Conservation (phyloP, 2,329 filamentous ascomycete species). For the Epichloe bromicola region DNA sequence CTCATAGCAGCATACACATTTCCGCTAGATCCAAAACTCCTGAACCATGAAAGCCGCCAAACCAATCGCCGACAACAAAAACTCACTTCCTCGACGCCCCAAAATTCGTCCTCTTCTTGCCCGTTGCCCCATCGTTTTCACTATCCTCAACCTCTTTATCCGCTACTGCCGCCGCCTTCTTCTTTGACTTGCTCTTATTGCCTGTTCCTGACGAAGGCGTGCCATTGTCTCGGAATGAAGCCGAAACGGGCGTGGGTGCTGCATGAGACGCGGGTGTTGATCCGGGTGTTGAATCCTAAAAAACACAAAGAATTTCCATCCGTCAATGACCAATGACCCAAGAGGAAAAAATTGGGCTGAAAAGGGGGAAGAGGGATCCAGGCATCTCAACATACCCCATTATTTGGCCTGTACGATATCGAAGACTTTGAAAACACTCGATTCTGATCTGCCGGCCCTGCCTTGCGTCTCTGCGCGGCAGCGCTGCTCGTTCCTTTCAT, state of each 20-base stretch:
- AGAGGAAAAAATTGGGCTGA: neutral
- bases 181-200: conserved; percentile 38
- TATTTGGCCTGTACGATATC: conserved; percentile 43
- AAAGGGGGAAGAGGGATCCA: neutral
- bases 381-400: conserved; percentile 15
- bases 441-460: conserved; percentile 53
- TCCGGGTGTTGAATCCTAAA: conserved; percentile 30
- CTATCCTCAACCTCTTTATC: conserved; percentile 37
- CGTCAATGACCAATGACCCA: neutral
- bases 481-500: conserved; percentile 72
- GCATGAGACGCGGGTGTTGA: conserved; percentile 33
- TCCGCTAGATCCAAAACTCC: neutral
- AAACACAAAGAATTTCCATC: neutral
- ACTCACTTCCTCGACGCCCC: conserved; percentile 38
- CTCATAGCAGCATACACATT: neutral
- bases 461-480: conserved; percentile 49
- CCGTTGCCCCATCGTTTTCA: conserved; percentile 41
- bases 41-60: neutral
- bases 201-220: conserved; percentile 42
- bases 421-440: conserved; percentile 59
- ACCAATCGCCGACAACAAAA: neutral
- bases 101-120: conserved; percentile 46
- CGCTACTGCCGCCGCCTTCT: conserved; percentile 21
- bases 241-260: conserved; percentile 42
- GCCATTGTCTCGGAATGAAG: conserved; percentile 35